Conservation (phyloP, 805 yeast genomes). For the Metschnikowia baotianmanensis region DNA sequence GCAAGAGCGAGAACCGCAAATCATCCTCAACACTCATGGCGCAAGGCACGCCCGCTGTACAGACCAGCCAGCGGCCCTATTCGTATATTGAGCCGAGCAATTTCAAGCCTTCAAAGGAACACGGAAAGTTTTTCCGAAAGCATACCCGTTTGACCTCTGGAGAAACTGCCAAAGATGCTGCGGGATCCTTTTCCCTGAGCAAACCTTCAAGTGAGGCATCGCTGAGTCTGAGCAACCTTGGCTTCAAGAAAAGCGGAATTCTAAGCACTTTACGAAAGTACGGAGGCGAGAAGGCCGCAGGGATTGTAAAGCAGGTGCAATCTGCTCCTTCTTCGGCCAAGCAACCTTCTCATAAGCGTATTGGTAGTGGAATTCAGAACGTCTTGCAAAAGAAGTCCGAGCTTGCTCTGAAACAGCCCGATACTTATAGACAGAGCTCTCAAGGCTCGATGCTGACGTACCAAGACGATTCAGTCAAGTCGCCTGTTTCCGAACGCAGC, state of each 20-base stretch:
- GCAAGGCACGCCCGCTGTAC: constrained; percentile 19
- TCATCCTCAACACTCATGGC: constrained; percentile 31
- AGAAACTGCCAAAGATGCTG: background rate
- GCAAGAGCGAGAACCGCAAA: constrained; percentile 31
- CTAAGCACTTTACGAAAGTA: constrained; percentile 41
- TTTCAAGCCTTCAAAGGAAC: constrained; percentile 22
- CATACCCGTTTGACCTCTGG: constrained; percentile 49
- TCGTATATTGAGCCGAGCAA: constrained; percentile 37
- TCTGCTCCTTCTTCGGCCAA: constrained; percentile 3
- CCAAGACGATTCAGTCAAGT: constrained; percentile 3
- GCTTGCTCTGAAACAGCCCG: background rate
- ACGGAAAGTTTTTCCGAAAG: constrained; percentile 54
- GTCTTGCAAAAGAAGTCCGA: constrained; percentile 7
- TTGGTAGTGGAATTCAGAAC: constrained; percentile 6
- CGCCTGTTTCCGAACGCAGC: constrained; percentile 16
- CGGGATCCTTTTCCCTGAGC: background rate
- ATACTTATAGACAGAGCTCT: background rate
- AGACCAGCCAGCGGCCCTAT: constrained; percentile 34
- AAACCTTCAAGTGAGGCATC: constrained; percentile 7
- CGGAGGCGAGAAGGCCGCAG: constrained; percentile 40
- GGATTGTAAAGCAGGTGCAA: constrained; percentile 31
- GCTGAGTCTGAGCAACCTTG: constrained; percentile 11
- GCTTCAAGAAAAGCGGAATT: constrained; percentile 30
- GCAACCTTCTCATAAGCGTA: constrained; percentile 9
- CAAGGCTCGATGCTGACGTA: constrained; percentile 1